Percentiles rank a stretch among this genome's conserved stretches.
Evolutionary conservation across 2,329 filamentous ascomycete genomes (phyloP).

Genomic region (Penicillium sp.): DNA sequence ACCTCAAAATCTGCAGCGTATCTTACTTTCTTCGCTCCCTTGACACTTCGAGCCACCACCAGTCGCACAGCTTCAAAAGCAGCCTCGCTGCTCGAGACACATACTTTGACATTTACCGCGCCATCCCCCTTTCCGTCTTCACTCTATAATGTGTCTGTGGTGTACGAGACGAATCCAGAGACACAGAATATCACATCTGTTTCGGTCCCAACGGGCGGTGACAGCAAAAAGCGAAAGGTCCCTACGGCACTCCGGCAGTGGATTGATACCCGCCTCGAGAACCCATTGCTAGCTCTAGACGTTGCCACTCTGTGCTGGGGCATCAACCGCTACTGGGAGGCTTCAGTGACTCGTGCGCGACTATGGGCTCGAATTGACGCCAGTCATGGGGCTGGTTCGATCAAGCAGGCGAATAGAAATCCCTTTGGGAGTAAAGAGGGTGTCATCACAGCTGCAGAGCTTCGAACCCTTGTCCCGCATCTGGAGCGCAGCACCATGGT

Average conservation of each 20-base stretch:
- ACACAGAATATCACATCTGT: slow-evolving; percentile 31
- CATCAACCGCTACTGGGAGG: slow-evolving; percentile 40
- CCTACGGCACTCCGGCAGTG: slow-evolving; percentile 29
- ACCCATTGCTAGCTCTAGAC: slow-evolving; percentile 32
- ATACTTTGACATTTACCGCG: slow-evolving; percentile 32
- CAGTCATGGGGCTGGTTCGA: slow-evolving; percentile 17
- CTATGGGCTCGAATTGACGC: slow-evolving; percentile 33
- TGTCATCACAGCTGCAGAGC: slow-evolving; percentile 18
- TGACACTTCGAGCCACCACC: slow-evolving; percentile 47
- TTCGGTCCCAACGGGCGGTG: slow-evolving; percentile 18
- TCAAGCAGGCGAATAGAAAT: slow-evolving; percentile 6
- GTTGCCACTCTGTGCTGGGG: slow-evolving; percentile 40
- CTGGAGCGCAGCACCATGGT: slow-evolving; percentile 33
- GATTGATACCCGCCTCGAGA: slow-evolving; percentile 31
- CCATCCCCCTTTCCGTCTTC: slow-evolving; percentile 32
- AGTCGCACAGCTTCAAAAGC: slow-evolving; percentile 18
- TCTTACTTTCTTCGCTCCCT: slow-evolving; percentile 63
- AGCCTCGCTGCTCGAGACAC: slow-evolving; percentile 25
- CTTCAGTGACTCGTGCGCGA: slow-evolving; percentile 31
- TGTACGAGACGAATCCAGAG: slow-evolving; percentile 32
- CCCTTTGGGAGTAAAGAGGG: slow-evolving; percentile 5
- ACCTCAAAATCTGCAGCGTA: slow-evolving; percentile 58
- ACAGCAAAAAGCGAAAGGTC: slow-evolving; percentile 18
- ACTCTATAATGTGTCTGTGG: slow-evolving; percentile 30
- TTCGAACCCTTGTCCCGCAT: slow-evolving; percentile 30